Evolutionary conservation across 371 early-diverging fungal genomes (phyloP).

Genomic region (Dichotomocladium elegans): DNA sequence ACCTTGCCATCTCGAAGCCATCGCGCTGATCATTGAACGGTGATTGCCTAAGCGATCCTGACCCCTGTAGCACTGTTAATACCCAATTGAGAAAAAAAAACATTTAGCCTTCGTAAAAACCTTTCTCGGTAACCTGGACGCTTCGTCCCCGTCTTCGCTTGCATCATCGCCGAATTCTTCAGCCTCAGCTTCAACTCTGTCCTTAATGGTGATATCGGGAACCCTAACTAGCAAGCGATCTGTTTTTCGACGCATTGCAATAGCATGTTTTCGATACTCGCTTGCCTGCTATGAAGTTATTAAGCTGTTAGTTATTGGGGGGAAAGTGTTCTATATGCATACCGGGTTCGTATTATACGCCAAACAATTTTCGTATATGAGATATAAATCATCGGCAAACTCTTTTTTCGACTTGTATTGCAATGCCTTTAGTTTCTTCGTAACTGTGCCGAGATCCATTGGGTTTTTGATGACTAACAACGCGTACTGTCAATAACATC

Average conservation of each 20-base stretch:
- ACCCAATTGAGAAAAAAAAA: not conserved
- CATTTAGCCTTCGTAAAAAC: constrained; percentile 15
- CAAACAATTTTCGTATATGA: constrained; percentile 86
- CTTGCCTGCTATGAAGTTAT: constrained; percentile 29
- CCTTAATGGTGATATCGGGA: constrained; percentile 74
- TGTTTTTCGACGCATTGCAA: constrained; percentile 76
- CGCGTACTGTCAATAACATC: not conserved
- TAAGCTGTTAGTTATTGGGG: not conserved
- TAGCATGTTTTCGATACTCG: constrained; percentile 83
- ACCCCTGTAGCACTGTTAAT: not conserved
- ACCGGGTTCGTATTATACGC: constrained; percentile 74
- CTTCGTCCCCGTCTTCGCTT: constrained; percentile 45
- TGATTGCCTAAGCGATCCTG: constrained; percentile 12
- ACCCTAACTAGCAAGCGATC: constrained; percentile 71
- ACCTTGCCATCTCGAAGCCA: constrained; percentile 1
- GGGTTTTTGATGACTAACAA: constrained; percentile 79
- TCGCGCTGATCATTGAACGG: not conserved
- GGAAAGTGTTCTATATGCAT: constrained; percentile 6
- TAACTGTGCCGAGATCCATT: constrained; percentile 91
- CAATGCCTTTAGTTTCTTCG: constrained; percentile 70
- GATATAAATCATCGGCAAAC: constrained; percentile 73
- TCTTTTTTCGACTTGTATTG: constrained; percentile 75
- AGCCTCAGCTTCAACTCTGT: constrained; percentile 53
- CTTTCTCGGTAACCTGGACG: constrained; percentile 35
- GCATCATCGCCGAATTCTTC: constrained; percentile 50